Evolutionary conservation across 306 rosid species (phyloP).

Genomic region (Inga laurina): DNA sequence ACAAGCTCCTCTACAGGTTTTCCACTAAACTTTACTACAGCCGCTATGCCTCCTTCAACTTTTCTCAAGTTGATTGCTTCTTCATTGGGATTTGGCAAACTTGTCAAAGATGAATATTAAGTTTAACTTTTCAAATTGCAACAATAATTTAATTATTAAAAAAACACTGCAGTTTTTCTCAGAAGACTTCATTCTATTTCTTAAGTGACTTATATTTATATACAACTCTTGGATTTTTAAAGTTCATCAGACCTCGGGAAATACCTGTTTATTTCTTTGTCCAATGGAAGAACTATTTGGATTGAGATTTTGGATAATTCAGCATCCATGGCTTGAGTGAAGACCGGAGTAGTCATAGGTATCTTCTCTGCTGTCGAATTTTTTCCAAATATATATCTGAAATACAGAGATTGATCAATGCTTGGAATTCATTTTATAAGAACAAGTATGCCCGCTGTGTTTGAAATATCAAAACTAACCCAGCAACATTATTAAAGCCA

Average conservation of each 20-base stretch:
- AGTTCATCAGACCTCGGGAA: neutral
- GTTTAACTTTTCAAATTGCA: slow-evolving; percentile 6
- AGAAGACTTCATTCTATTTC: neutral
- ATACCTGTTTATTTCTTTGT: slow-evolving; percentile 69
- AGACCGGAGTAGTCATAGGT: slow-evolving; percentile 95
- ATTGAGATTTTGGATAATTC: slow-evolving; percentile 64
- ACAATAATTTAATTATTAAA: neutral
- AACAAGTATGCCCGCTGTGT: neutral
- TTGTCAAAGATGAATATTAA: slow-evolving; percentile 36
- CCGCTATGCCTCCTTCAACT: slow-evolving; percentile 76
- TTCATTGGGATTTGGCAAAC: slow-evolving; percentile 83
- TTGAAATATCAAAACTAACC: slow-evolving; percentile 48
- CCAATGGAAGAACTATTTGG: slow-evolving; percentile 86
- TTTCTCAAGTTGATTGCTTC: slow-evolving; percentile 66
- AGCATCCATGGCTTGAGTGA: slow-evolving; percentile 72
- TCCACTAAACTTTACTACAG: slow-evolving; percentile 84
- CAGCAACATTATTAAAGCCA: slow-evolving; percentile 81
- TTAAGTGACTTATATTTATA: neutral
- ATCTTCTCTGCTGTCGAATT: slow-evolving; percentile 77
- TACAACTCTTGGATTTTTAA: neutral
- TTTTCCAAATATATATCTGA: slow-evolving; percentile 88
- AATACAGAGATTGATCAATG: slow-evolving; percentile 6
- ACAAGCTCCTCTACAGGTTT: slow-evolving; percentile 64
- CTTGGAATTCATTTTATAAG: slow-evolving; percentile 12
- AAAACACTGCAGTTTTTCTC: neutral